Evolutionary conservation across 495 filamentous ascomycete genomes (phyloP), one percentile per base, ranked within the genome.

Genomic region (Penicillium verhagenii): DNA sequence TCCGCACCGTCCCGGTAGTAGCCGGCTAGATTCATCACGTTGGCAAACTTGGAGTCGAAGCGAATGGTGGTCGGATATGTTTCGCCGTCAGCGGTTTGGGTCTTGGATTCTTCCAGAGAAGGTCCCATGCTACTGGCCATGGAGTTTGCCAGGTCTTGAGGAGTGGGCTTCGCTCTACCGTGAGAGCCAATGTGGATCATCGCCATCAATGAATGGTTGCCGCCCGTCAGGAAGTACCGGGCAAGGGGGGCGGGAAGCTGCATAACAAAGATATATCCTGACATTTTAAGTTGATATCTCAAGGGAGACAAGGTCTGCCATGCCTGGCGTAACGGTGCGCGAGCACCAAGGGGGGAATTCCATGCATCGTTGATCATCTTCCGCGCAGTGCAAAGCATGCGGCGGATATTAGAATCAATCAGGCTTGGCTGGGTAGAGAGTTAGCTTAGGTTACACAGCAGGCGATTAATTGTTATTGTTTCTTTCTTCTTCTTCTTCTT

Each of bases 181-280:
- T 67, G 57, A 1, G 67, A 64, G 43, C 35, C n/a, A 39, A 52
- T 62, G 58, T 81, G 76, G 14, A 69, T 48, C 3, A 53, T 9
- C 39, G 62, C 67, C 51, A 82, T 52, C 28, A 80, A 67, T n/a
- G 72, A 73, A 25, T 57, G 58, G 51, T 81, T 74, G 3, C 78
- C 76, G 10, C 75, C 68, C 3, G 47, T 61, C 6, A 74, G 68
- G 49, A 78, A 60, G 45, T 67, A 72, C 24, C 52, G 54, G 29
- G 76, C 69, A 6, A 80, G 42, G 6, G 66, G 56, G 3, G 54
- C 48, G 4, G 78, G 79, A 14, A 83, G 58, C 40, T 75, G 70
- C 64, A 83, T 72, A 7, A 66, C 65, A 52, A 82, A 81, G 35
- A 83, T 67, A 48, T 83, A 83, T 35, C 76, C 74, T 0, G 78